Evolutionary conservation across 2,329 filamentous ascomycete species (phyloP), one percentile per base, ranked within the genome.

Genomic region (Microdochium trichocladiopsis): DNA sequence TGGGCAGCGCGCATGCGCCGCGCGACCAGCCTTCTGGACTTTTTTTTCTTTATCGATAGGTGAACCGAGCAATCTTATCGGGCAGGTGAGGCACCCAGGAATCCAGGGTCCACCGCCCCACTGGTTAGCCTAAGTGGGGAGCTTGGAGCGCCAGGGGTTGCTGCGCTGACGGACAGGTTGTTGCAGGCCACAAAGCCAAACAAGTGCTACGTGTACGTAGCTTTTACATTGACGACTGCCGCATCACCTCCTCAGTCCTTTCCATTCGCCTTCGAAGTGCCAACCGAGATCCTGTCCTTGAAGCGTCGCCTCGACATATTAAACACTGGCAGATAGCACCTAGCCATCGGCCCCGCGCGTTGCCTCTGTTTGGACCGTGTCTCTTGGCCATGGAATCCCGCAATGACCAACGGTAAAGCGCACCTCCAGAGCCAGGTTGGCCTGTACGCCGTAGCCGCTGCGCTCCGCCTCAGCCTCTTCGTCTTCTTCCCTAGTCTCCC

Each of bases 401-500:
- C 51, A 53, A 65, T 66, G 62, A 58, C 51, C 55, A 50, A 53
- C 61, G 11, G 6, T 45, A 45, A 45, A 45, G 6, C 41, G 21
- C 41, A 45, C 50, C 28, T 45, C 33, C 37, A 36, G 49, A 53
- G 50, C 25, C 51, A 83, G 71, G 74, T 76, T 49, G 75, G 80
- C 63, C 79, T 96, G 53, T 95, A 91, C 66, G 77, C 78, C 55
- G 83, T 83, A 50, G 93, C 92, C 53, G 86, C 88, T 52, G 79
- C 85, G 56, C 76, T 97, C 60, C 86, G 94, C 60, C 77, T 97
- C 55, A 72, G 90, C 52, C 80, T 97, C 51, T 92, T 91, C 67
- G 76, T 85, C 54, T 77, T 84, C 53, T 96, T 96, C 66, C 92
- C 94, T 56, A 82, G 82, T 36, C 77, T 99, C 41, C 89, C 93